These are phyloP conservation scores for Kregervanrija fluxuum DNA, from an alignment of 805 yeast species.

Conservation along the genomic window DNA sequence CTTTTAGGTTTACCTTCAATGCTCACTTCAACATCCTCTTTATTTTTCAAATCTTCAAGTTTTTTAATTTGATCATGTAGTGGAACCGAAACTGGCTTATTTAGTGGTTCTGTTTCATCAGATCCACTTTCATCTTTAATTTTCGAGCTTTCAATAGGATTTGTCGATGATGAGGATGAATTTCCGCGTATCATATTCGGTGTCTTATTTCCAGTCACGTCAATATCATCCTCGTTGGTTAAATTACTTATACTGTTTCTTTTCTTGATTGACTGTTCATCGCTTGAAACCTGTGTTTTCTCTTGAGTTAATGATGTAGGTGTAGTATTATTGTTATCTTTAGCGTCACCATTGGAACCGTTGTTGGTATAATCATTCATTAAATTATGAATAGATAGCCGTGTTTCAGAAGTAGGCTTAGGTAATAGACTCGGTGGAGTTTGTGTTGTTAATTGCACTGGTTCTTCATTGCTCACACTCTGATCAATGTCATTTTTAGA, in stretches of 20 bases:
- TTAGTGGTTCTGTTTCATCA: slow-evolving; percentile 6
- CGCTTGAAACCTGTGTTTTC: not conserved
- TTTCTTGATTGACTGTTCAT: slow-evolving; percentile 6
- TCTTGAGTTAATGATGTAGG: not conserved
- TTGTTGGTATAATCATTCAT: slow-evolving; percentile 20
- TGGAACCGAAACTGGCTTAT: slow-evolving; percentile 4
- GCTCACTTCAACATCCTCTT: slow-evolving; percentile 9
- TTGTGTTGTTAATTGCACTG: not conserved
- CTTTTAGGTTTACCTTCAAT: slow-evolving; percentile 45
- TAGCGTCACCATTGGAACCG: not conserved
- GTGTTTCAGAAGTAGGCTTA: slow-evolving; percentile 8
- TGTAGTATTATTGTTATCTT: too few relatives aligned
- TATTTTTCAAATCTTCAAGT: slow-evolving; percentile 26
- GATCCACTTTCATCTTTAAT: slow-evolving; percentile 1
- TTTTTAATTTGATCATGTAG: slow-evolving; percentile 21
- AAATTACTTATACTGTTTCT: slow-evolving; percentile 27
- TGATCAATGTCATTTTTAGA: slow-evolving; percentile 19
- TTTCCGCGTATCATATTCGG: slow-evolving; percentile 20
- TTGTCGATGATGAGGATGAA: slow-evolving; percentile 10
- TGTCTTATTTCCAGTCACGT: slow-evolving; percentile 33
- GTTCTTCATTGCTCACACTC: not conserved
- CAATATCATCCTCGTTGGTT: slow-evolving; percentile 41
- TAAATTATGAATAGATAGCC: slow-evolving; percentile 26
- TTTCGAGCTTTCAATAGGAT: slow-evolving; percentile 5
- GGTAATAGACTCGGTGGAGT: not conserved